Percentiles rank a stretch among this genome's conserved stretches.
phyloP scores from a whole-genome alignment of 352 stramenopile genomes.

The Globisporangium lucens region DNA sequence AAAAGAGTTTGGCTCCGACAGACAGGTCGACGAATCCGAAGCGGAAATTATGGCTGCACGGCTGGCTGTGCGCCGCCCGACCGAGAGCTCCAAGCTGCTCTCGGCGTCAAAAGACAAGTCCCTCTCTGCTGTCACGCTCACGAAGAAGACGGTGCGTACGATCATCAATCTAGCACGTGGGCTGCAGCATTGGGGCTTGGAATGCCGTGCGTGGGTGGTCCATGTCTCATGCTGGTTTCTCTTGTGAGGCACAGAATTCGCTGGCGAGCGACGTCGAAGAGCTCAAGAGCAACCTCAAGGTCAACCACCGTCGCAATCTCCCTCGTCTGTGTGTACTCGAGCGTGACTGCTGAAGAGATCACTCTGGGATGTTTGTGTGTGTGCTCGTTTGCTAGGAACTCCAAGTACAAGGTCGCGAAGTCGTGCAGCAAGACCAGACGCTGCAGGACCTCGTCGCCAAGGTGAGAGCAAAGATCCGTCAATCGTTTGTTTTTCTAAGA shows the following conservation, averaged over 20 bases:
- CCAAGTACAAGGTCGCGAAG: slow-evolving; percentile 41
- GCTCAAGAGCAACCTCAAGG: slow-evolving; percentile 55
- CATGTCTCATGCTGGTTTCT: neutral
- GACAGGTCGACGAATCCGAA: too few species aligned
- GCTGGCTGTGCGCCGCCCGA: slow-evolving; percentile 29
- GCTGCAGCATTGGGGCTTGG: too few species aligned
- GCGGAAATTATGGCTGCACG: slow-evolving; percentile 5
- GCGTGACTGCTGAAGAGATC: too few species aligned
- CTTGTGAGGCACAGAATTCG: slow-evolving; percentile 29
- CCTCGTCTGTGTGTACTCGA: too few species aligned
- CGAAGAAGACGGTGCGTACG: slow-evolving; percentile 47
- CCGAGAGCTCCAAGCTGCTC: slow-evolving; percentile 42
- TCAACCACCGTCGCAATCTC: slow-evolving; percentile 3
- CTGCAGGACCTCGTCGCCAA: slow-evolving; percentile 41
- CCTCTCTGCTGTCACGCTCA: slow-evolving; percentile 49
- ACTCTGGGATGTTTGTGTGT: too few species aligned
- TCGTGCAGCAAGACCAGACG: slow-evolving; percentile 45
- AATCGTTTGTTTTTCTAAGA: too few species aligned
- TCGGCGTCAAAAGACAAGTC: slow-evolving; percentile 48
- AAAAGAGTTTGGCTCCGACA: too few species aligned
- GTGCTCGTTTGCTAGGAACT: slow-evolving; percentile 6
- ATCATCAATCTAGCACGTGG: too few species aligned
- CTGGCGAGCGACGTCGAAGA: slow-evolving; percentile 50
- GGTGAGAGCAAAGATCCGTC: slow-evolving; percentile 14
- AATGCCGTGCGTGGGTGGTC: too few species aligned